Percentiles rank a stretch among this genome's conserved stretches.
These are phyloP conservation scores for Colletotrichum cordylinicola DNA, from an alignment of 2,329 filamentous ascomycete genomes.

Conservation along the genomic window DNA sequence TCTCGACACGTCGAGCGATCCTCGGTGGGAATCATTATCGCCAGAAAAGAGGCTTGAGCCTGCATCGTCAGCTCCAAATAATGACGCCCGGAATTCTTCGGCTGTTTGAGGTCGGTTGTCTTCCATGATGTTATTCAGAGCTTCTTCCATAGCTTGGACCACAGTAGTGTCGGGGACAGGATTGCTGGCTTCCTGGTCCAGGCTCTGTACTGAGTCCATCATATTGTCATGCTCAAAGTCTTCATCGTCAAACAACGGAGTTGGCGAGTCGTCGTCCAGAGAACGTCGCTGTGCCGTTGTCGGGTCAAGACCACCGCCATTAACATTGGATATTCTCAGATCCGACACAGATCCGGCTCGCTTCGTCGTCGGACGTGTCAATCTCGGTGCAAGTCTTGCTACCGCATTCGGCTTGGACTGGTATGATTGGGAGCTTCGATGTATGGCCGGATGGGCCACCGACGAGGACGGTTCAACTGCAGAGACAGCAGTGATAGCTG, in stretches of 20 bases:
- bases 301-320: conserved; percentile 44
- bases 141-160: conserved; percentile 91
- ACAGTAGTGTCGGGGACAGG: conserved; percentile 75
- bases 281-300: conserved; percentile 64
- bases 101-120: conserved; percentile 66
- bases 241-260: conserved; percentile 81
- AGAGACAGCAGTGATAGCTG: conserved; percentile 19
- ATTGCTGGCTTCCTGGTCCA: conserved; percentile 73
- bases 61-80: conserved; percentile 66
- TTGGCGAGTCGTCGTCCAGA: conserved; percentile 64
- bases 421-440: conserved; percentile 39
- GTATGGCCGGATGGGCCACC: conserved; percentile 5
- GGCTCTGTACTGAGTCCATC: conserved; percentile 75
- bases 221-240: conserved; percentile 75
- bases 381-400: conserved; percentile 47
- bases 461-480: neutral
- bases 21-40: conserved; percentile 66
- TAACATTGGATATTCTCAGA: conserved; percentile 42
- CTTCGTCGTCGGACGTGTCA: conserved; percentile 44
- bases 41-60: conserved; percentile 55
- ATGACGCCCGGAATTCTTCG: conserved; percentile 68
- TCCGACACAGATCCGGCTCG: conserved; percentile 56
- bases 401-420: conserved; percentile 50
- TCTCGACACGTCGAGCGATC: conserved; percentile 62
- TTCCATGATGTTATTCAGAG: conserved; percentile 90